These are phyloP conservation scores for Salix brachista DNA, from an alignment of 345 rosid species.

Conservation along the genomic window DNA sequence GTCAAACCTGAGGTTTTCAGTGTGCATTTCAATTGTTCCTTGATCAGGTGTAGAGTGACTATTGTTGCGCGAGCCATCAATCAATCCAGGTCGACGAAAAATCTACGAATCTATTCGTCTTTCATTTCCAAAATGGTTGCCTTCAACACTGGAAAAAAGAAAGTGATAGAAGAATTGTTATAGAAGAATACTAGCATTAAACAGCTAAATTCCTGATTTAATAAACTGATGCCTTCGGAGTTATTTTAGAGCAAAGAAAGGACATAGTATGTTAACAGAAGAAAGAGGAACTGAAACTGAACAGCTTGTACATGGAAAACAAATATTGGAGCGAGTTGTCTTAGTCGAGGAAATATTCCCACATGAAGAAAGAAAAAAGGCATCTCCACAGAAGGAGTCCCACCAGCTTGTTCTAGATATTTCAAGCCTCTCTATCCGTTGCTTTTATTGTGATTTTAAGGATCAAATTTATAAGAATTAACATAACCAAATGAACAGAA, in stretches of 20 bases:
- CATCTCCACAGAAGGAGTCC: not conserved
- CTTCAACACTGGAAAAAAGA: not conserved
- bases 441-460: not conserved
- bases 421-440: not conserved
- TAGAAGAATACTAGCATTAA: conserved; percentile 3
- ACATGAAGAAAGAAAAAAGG: conserved; percentile 1
- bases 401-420: conserved; percentile 1
- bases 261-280: not conserved
- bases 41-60: not conserved
- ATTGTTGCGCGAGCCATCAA: conserved; percentile 5
- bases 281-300: not conserved
- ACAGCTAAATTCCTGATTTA: not conserved
- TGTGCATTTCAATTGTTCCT: not conserved
- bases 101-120: conserved; percentile 19
- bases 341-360: conserved; percentile 23
- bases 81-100: conserved; percentile 2
- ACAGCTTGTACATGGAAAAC: conserved; percentile 10
- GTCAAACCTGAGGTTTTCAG: not conserved
- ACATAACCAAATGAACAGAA: not conserved
- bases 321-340: conserved; percentile 4
- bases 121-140: not conserved
- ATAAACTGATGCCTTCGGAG: conserved; percentile 4
- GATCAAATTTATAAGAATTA: too few relatives aligned
- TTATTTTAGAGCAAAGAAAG: not conserved
- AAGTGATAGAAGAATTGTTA: not conserved